A percentile compares a stretch with the other conserved stretches of the same genome.
These are phyloP conservation scores for Tolypocladium tropicale DNA, from an alignment of 2,329 filamentous ascomycete genomes.

Conservation along the genomic window DNA sequence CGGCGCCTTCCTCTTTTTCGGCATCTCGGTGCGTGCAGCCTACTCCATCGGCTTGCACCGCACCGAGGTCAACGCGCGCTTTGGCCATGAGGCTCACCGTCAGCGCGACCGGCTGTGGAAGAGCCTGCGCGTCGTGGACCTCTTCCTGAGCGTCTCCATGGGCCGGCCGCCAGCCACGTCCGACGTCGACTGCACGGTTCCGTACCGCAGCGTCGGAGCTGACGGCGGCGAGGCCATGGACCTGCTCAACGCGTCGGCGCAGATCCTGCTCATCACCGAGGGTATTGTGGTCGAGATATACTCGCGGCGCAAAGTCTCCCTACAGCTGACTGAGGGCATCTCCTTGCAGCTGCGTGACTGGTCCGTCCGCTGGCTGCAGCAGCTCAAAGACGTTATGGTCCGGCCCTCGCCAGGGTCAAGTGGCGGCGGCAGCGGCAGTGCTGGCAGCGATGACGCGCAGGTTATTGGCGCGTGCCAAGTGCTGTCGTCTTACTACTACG, in stretches of 20 bases:
- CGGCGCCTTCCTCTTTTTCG: conserved; percentile 43
- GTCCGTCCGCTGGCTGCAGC: conserved; percentile 37
- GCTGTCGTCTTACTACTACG: conserved; percentile 43
- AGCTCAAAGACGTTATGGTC: conserved; percentile 28
- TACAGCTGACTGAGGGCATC: conserved; percentile 42
- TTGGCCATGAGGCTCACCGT: conserved; percentile 30
- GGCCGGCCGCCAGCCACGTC: conserved; percentile 43
- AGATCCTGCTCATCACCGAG: conserved; percentile 42
- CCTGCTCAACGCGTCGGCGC: conserved; percentile 39
- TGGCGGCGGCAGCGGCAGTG: background rate
- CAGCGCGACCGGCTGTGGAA: conserved; percentile 43
- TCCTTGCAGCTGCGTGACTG: conserved; percentile 41
- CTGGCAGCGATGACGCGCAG: conserved; percentile 14
- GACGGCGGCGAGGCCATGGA: conserved; percentile 30
- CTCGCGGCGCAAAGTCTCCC: conserved; percentile 40
- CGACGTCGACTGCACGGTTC: conserved; percentile 43
- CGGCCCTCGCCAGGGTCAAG: background rate
- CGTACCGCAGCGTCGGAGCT: conserved; percentile 27
- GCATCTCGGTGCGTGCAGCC: conserved; percentile 39
- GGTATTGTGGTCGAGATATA: conserved; percentile 41
- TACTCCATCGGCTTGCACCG: conserved; percentile 44
- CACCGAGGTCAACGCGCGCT: conserved; percentile 42
- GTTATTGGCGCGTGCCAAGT: conserved; percentile 39
- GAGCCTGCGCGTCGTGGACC: conserved; percentile 39
- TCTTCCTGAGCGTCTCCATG: conserved; percentile 44